A percentile compares a stretch with the other conserved stretches of the same genome.
Conservation (phyloP, 495 filamentous ascomycete species). For the Cetradonia linearis region DNA sequence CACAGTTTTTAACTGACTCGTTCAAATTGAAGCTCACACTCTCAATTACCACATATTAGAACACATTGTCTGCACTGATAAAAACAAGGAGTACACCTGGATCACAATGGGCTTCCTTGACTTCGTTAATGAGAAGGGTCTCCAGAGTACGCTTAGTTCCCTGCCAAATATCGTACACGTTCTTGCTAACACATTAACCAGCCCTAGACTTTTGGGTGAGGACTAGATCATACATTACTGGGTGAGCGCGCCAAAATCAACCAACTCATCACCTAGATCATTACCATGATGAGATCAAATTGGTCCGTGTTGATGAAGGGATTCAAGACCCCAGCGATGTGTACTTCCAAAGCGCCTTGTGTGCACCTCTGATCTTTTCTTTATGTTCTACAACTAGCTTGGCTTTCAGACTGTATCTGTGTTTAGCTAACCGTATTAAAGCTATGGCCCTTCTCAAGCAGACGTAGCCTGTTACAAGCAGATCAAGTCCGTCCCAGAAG, state of each 20-base stretch:
- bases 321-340: constrained; percentile 92
- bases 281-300: constrained; percentile 75
- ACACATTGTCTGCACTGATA: not conserved
- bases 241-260: constrained; percentile 47
- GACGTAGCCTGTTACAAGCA: constrained; percentile 93
- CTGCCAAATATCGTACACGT: constrained; percentile 18
- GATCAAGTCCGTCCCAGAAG: constrained; percentile 60
- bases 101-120: constrained; percentile 90
- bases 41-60: not conserved
- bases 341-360: constrained; percentile 64
- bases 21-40: not conserved
- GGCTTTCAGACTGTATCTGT: not conserved
- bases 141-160: constrained; percentile 55
- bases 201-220: constrained; percentile 88
- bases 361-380: constrained; percentile 66
- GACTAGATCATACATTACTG: constrained; percentile 86
- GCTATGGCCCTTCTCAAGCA: constrained; percentile 80
- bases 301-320: constrained; percentile 99
- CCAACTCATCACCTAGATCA: not conserved
- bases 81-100: not conserved
- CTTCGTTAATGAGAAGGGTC: constrained; percentile 76
- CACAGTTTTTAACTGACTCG: not conserved
- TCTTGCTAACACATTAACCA: constrained; percentile 39
- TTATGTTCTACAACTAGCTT: not conserved
- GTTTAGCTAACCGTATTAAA: constrained; percentile 36